Evolutionary conservation across 768 basidiomycete genomes (phyloP).

Genomic region (Phaeolepiota aurea): DNA sequence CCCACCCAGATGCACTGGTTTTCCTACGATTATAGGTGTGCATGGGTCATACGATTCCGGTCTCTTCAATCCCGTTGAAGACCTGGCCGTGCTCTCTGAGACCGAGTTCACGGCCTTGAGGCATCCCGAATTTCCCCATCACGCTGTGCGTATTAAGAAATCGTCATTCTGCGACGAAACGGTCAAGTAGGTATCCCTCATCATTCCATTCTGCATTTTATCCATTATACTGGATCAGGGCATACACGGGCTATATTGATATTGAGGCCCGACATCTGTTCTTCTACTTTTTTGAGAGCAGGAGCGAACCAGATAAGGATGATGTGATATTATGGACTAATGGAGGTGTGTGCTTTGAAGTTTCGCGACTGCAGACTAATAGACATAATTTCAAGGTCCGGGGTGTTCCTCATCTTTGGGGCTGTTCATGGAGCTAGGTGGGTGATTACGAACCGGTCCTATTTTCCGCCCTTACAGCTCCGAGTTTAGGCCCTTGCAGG

Average conservation of each 20-base stretch:
- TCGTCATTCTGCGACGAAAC: constrained; percentile 49
- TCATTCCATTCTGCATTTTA: constrained; percentile 49
- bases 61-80: constrained; percentile 25
- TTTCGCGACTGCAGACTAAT: background rate
- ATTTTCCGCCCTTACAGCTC: background rate
- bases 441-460: constrained; percentile 15
- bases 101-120: constrained; percentile 25
- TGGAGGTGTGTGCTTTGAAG: constrained; percentile 24
- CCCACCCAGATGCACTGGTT: background rate
- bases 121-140: constrained; percentile 42
- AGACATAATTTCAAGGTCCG: constrained; percentile 20
- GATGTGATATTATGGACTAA: constrained; percentile 45
- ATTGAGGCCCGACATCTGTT: constrained; percentile 55
- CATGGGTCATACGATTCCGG: constrained; percentile 14
- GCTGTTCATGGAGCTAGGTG: constrained; percentile 69
- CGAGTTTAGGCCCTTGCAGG: constrained; percentile 53
- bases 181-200: constrained; percentile 31
- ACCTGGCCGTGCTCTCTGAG: constrained; percentile 23
- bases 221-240: constrained; percentile 24
- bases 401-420: constrained; percentile 43
- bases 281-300: constrained; percentile 75
- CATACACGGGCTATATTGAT: constrained; percentile 64
- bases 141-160: constrained; percentile 54
- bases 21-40: background rate
- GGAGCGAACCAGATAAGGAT: constrained; percentile 38